phyloP scores from a whole-genome alignment of 495 filamentous ascomycete species.

The Podospora comata region DNA sequence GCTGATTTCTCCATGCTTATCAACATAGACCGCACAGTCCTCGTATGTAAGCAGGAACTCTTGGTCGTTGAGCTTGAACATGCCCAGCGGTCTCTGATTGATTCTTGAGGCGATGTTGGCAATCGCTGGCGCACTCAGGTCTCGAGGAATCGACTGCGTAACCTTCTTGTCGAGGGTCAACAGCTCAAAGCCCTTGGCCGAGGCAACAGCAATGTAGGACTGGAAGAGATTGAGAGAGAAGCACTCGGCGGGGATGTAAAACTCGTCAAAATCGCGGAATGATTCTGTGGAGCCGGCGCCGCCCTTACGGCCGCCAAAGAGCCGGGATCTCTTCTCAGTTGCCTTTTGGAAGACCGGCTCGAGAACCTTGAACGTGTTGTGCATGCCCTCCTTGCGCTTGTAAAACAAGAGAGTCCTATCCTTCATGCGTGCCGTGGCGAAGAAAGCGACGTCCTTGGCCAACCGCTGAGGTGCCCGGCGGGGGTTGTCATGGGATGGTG shows the following conservation, averaged over 20 bases:
- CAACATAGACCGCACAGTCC: slow-evolving; percentile 94
- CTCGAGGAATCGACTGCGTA: slow-evolving; percentile 77
- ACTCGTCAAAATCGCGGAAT: slow-evolving; percentile 97
- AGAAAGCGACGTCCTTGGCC: slow-evolving; percentile 92
- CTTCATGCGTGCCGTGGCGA: slow-evolving; percentile 93
- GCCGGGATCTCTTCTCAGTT: slow-evolving; percentile 67
- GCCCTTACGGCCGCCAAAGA: slow-evolving; percentile 54
- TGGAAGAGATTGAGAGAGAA: slow-evolving; percentile 96
- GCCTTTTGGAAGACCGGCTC: slow-evolving; percentile 92
- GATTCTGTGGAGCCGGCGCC: slow-evolving; percentile 78
- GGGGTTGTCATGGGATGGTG: slow-evolving; percentile 58
- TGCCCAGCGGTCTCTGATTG: slow-evolving; percentile 80
- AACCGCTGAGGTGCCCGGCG: slow-evolving; percentile 85
- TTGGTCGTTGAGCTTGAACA: slow-evolving; percentile 90
- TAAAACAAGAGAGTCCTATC: slow-evolving; percentile 91
- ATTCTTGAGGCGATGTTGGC: slow-evolving; percentile 78
- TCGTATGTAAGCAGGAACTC: slow-evolving; percentile 94
- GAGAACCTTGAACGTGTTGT: slow-evolving; percentile 92
- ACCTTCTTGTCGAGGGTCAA: slow-evolving; percentile 95
- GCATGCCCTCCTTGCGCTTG: slow-evolving; percentile 89
- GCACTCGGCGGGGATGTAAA: slow-evolving; percentile 97
- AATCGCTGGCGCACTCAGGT: slow-evolving; percentile 71
- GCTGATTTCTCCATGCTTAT: slow-evolving; percentile 94
- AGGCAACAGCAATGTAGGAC: slow-evolving; percentile 83
- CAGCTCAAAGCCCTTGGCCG: slow-evolving; percentile 90